phyloP scores from a whole-genome alignment of 2,329 filamentous ascomycete species.

The Periconia macrospinosa region DNA sequence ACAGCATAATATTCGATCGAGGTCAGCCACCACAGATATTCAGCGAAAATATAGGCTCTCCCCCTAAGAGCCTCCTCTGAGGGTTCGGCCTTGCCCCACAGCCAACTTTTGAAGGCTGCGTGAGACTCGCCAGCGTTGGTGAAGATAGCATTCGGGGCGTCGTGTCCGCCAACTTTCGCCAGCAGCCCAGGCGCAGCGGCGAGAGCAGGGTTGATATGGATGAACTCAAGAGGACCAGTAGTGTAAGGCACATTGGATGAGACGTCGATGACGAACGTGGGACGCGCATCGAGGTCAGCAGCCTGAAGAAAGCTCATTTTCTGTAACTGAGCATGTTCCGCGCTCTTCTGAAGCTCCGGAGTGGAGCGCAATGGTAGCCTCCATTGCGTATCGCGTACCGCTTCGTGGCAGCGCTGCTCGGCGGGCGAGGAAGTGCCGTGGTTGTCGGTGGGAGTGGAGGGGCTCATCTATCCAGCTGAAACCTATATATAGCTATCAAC shows the following conservation, averaged over 20 bases:
- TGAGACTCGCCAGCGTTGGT: conserved; percentile 17
- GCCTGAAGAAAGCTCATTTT: conserved; percentile 20
- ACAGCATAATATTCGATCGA: conserved; percentile 24
- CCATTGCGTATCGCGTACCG: neutral
- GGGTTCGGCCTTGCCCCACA: conserved; percentile 14
- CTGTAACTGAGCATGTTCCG: conserved; percentile 6
- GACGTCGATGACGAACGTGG: conserved; percentile 25
- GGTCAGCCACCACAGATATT: conserved; percentile 30
- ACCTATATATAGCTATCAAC: too few relatives aligned
- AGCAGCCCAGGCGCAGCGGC: conserved; percentile 16
- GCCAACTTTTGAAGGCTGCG: conserved; percentile 31
- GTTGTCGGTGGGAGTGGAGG: neutral
- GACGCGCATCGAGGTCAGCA: conserved; percentile 26
- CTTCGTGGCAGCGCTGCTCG: conserved; percentile 6
- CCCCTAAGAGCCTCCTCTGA: conserved; percentile 11
- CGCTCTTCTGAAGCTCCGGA: conserved; percentile 7
- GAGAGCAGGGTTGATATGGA: conserved; percentile 31
- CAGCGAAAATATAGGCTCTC: conserved; percentile 26
- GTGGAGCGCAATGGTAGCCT: conserved; percentile 11
- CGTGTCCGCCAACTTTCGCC: conserved; percentile 18
- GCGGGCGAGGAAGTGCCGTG: neutral
- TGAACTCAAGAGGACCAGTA: conserved; percentile 15
- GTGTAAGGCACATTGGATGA: conserved; percentile 3
- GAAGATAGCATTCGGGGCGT: conserved; percentile 13
- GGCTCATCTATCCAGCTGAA: neutral